Evolutionary conservation across 177 flowering plant genomes (phyloP).

Genomic region (Vitis hybrid): DNA sequence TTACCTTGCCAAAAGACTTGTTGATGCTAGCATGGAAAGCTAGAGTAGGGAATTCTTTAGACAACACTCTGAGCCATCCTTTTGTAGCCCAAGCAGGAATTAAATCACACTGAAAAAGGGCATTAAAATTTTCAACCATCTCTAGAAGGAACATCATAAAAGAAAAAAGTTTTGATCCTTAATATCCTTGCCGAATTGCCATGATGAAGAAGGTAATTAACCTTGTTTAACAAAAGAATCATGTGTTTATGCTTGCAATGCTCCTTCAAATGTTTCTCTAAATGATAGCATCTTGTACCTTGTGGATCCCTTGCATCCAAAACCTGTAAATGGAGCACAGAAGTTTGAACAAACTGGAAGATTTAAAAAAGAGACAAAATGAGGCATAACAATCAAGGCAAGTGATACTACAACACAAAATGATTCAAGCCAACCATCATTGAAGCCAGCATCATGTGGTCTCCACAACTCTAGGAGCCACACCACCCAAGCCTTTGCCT

Average conservation of each 20-base stretch:
- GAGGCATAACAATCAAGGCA: not conserved
- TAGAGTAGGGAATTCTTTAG: conserved; percentile 87
- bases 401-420: too few species aligned
- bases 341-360: not conserved
- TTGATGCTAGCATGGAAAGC: conserved; percentile 97
- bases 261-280: conserved; percentile 91
- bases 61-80: conserved; percentile 89
- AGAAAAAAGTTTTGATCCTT: not conserved
- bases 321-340: conserved; percentile 44
- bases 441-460: too few species aligned
- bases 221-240: conserved; percentile 92
- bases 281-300: conserved; percentile 91
- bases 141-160: not conserved
- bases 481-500: too few species aligned
- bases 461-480: too few species aligned
- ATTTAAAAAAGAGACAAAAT: not conserved
- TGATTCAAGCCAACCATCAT: too few species aligned
- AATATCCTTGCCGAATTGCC: not conserved
- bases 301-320: conserved; percentile 98
- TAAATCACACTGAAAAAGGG: conserved; percentile 74
- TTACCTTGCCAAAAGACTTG: conserved; percentile 97
- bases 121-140: conserved; percentile 6
- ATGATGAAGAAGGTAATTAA: conserved; percentile 15
- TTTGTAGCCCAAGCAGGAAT: conserved; percentile 98
- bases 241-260: conserved; percentile 91